Evolutionary conservation across 2,329 filamentous ascomycete genomes (phyloP).

Genomic region (Emmonsiellopsis sp.): DNA sequence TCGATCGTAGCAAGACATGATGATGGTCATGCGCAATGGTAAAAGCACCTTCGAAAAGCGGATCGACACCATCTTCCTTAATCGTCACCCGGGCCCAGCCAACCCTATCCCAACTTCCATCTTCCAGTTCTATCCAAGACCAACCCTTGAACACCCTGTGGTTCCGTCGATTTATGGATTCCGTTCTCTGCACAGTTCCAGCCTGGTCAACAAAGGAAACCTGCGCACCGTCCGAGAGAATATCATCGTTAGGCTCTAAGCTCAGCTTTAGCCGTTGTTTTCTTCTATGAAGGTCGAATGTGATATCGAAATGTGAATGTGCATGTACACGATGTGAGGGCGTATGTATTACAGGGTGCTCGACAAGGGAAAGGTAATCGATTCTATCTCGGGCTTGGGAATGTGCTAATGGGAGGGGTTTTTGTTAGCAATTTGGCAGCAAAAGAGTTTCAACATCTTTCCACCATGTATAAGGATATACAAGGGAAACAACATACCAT

Average conservation of each 20-base stretch:
- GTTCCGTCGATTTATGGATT: constrained; percentile 60
- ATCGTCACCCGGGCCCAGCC: constrained; percentile 84
- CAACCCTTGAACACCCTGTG: constrained; percentile 81
- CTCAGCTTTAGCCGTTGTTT: constrained; percentile 65
- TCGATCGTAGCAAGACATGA: constrained; percentile 68
- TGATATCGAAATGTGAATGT: constrained; percentile 73
- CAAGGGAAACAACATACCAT: constrained; percentile 10
- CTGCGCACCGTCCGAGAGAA: constrained; percentile 66
- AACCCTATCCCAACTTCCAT: constrained; percentile 64
- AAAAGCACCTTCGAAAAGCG: constrained; percentile 87
- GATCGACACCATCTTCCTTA: constrained; percentile 62
- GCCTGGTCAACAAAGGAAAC: constrained; percentile 64
- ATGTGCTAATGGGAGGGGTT: constrained; percentile 42
- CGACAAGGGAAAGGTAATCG: constrained; percentile 61
- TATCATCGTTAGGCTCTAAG: constrained; percentile 84
- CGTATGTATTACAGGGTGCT: constrained; percentile 68
- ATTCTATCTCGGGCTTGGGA: constrained; percentile 71
- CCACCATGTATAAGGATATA: no score
- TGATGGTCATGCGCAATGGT: constrained; percentile 73
- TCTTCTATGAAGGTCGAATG: constrained; percentile 62
- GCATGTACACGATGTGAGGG: constrained; percentile 71
- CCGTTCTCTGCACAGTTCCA: constrained; percentile 57
- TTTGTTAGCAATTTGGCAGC: constrained; percentile 3
- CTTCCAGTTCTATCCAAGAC: constrained; percentile 58
- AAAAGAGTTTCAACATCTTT: neutral